Conservation (phyloP, 176 grass and related monocot species). For the Sorghum bicolor region DNA sequence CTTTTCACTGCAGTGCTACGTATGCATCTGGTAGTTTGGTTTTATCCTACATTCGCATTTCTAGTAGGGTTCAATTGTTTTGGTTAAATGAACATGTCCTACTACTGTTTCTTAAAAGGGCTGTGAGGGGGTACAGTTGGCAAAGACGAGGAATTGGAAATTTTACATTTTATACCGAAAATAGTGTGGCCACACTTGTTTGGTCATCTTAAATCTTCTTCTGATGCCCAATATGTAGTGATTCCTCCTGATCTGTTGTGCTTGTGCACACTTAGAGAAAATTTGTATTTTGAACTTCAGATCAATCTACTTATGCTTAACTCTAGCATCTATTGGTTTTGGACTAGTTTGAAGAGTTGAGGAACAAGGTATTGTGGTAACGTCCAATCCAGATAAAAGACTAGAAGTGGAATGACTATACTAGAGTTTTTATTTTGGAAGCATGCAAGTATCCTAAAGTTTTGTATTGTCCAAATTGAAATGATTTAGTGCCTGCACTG, state of each 20-base stretch:
- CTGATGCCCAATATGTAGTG: background rate
- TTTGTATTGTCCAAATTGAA: background rate
- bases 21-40: background rate
- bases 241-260: background rate
- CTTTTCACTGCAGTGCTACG: background rate
- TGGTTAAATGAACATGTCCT: background rate
- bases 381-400: background rate
- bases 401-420: background rate
- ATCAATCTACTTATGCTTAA: background rate
- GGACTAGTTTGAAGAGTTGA: background rate
- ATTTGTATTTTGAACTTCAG: background rate
- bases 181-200: background rate
- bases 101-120: background rate
- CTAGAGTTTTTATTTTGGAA: background rate
- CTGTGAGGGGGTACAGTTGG: background rate
- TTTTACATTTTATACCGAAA: background rate
- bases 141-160: background rate
- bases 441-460: background rate
- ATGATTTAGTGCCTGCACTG: background rate
- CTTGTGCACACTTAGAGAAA: background rate
- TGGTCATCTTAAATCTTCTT: background rate
- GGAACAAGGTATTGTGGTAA: background rate
- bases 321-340: background rate
- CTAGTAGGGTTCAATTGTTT: background rate
- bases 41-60: background rate